Conservation (phyloP, 352 stramenopile species). For the Pythium biforme region DNA sequence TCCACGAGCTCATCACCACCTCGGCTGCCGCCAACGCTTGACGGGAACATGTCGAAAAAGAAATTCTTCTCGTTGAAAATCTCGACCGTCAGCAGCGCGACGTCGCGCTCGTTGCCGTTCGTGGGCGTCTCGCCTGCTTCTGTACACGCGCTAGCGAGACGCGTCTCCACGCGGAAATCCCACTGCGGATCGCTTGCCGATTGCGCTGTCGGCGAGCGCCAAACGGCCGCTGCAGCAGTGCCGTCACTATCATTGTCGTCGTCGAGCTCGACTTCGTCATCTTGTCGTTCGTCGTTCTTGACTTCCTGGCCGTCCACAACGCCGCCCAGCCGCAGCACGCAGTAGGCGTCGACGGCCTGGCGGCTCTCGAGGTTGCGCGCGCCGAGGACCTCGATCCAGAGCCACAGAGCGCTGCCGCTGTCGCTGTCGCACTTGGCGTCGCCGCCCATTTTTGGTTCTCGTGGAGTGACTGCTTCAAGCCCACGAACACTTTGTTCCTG, state of each 20-base stretch:
- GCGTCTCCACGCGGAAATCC: slow-evolving; percentile 37
- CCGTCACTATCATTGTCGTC: neutral
- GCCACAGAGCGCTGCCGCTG: slow-evolving; percentile 29
- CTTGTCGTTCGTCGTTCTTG: neutral
- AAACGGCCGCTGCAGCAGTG: slow-evolving; percentile 4
- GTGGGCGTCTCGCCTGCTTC: slow-evolving; percentile 9
- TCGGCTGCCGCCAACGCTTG: slow-evolving; percentile 7
- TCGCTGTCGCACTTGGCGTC: neutral
- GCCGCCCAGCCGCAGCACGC: slow-evolving; percentile 42
- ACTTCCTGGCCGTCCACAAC: neutral
- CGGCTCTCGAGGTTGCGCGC: slow-evolving; percentile 67
- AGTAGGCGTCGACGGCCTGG: slow-evolving; percentile 67
- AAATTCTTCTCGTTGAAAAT: slow-evolving; percentile 77
- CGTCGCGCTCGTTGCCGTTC: neutral
- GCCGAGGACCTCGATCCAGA: slow-evolving; percentile 70
- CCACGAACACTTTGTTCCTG: too few species aligned
- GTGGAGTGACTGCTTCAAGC: slow-evolving; percentile 17
- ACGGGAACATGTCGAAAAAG: slow-evolving; percentile 86
- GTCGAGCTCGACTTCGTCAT: neutral
- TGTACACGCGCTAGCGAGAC: neutral
- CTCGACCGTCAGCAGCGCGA: slow-evolving; percentile 35
- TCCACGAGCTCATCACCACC: neutral
- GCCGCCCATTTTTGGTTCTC: neutral
- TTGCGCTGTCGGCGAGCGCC: slow-evolving; percentile 35
- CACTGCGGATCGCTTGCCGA: slow-evolving; percentile 38